Evolutionary conservation across 1,284 basidiomycete species (phyloP), one percentile per base, ranked within the genome.

Genomic region (Moesziomyces sp.): DNA sequence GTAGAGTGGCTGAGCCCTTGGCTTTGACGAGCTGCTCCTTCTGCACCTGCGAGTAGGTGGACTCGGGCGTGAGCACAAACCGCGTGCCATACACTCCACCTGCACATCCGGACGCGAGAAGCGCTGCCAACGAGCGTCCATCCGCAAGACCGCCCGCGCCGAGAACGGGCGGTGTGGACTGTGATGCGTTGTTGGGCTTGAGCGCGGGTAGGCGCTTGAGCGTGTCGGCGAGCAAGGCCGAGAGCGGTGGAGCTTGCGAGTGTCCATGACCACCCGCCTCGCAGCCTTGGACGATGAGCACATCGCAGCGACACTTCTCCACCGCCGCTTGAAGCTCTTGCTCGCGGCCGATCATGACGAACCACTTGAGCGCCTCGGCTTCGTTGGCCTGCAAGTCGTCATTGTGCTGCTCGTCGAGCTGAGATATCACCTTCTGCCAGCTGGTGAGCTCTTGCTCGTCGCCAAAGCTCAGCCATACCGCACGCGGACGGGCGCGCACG

Each of bases 201-300:
- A 73, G 54, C 5, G 26, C 14, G 0, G 68, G 60, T 10, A 72
- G 30, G 0, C 49, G 43, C 30, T 62, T 56, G 5, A 66, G 24
- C 5, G 68, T 58, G 11, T 59, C 68, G 0, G 65, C 51, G 0
- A 83, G 55, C 16, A 79, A 51, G 6, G 69, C 72, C 16, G 66
- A 70, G 1, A 81, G 71, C 0, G 77, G 78, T 2, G 79, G 81
- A 6, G 81, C 65, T 26, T 72, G 50, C 16, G 73, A 79, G 28
- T 77, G 64, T 4, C 81, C 81, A 58, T 83, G 82, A 0, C 82
- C 81, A 5, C 82, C 82, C 0, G 81, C 76, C 49, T 82, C 81
- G 42, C 61, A 58, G 16, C 78, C 77, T 52, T 80, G 78, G 6
- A 80, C 67, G 21, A 80, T 69, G 35, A 83, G 49, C 14, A 82